Base-by-base conservation (phyloP, 2,329 filamentous ascomycete species). In the Claviceps maximensis region DNA sequence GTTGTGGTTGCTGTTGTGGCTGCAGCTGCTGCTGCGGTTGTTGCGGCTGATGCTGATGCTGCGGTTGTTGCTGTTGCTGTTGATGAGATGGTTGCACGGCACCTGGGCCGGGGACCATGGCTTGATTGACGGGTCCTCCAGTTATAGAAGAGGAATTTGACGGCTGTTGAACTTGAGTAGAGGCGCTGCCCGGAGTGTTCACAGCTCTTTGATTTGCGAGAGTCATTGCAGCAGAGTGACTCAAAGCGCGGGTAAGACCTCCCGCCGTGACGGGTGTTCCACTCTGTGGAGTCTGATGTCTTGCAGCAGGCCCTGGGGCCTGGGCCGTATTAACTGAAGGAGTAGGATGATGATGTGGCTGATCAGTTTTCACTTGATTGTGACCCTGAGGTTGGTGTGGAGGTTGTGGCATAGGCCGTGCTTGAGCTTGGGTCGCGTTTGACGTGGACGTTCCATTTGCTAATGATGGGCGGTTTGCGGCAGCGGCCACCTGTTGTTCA, bases 201-300 rank as follows among this genome's bases (percentile, higher is more conserved):
- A 62, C 61, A 23, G 69, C 65, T 56, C 67, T 60, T 62, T 72
- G 72, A 56, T 73, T 75, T n/a, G 73, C 74, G 29, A 73, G 65
- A 51, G 66, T 71, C 57, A 77, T 69, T n/a, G 74, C 75, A 45
- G 70, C 74, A 17, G 74, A 72, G 60, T 77, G 74, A 29, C 69
- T 74, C 31, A 77, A 67, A 2, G 75, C 68, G 17, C 69, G 67
- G 2, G 71, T 68, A 10, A 64, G 65, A 8, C 68, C 65, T 47
- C 67, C 61, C 10, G 64, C 65, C 10, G 65, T 69, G 45, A 66
- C 66, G 9, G 71, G 66, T 1, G 68, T 69, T 3, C 69, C 69
- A 1, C 67, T 63, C 54, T 79, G 77, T 2, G 76, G 73, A 10
- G 76, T 78, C 53, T 73, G 73, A 6, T 75, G 66, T 49, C 76